phyloP scores from a whole-genome alignment of 2,329 filamentous ascomycete species.

The Ophiostoma quercus region DNA sequence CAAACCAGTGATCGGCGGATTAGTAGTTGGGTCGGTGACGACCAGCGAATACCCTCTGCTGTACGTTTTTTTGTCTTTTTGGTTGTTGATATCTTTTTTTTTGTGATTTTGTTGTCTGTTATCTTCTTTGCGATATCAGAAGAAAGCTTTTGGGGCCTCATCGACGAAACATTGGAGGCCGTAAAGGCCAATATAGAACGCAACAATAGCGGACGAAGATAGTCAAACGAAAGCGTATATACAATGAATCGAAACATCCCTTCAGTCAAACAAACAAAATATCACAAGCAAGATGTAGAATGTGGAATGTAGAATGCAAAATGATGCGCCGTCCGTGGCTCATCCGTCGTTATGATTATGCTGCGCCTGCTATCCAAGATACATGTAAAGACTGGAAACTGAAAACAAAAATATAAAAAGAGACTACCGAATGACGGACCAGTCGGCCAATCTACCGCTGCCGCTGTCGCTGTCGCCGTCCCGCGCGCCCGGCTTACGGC shows the following conservation, averaged over 20 bases:
- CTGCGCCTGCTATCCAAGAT: background rate
- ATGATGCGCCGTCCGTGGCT: constrained; percentile 11
- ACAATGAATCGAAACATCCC: too few species aligned
- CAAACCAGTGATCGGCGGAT: constrained; percentile 2
- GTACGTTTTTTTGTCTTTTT: background rate
- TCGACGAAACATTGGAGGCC: too few species aligned
- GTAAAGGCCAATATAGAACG: too few species aligned
- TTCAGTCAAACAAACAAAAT: too few species aligned
- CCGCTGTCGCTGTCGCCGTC: constrained; percentile 55
- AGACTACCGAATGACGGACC: constrained; percentile 69
- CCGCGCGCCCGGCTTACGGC: constrained; percentile 66
- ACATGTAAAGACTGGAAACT: background rate
- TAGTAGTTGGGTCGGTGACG: constrained; percentile 9
- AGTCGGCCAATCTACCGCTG: constrained; percentile 63
- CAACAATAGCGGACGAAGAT: too few species aligned
- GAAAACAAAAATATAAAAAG: constrained; percentile 10
- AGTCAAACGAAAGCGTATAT: too few species aligned
- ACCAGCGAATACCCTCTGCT: constrained; percentile 11
- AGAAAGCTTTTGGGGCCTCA: too few species aligned
- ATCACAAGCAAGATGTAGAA: too few species aligned
- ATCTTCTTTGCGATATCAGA: too few species aligned
- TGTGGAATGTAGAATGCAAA: constrained; percentile 1
- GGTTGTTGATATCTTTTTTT: too few species aligned
- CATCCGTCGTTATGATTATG: constrained; percentile 10
- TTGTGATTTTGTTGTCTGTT: too few species aligned